Conservation (phyloP, 176 grass and related monocot species). For the Cenchrus americanus region DNA sequence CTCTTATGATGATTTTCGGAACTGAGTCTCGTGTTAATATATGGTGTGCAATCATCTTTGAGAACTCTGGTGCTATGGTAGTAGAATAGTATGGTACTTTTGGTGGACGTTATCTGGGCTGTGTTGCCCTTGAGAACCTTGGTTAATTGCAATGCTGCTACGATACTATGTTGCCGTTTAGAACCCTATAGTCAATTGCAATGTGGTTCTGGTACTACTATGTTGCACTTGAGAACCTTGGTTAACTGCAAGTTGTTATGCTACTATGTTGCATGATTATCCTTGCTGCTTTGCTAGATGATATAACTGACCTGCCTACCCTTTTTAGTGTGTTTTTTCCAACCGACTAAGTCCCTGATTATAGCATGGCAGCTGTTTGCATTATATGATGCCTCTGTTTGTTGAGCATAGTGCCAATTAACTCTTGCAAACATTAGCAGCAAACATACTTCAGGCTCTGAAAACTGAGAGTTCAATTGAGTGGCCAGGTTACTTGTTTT, state of each 20-base stretch:
- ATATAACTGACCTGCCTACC: background rate
- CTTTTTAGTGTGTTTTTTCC: background rate
- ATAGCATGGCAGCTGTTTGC: conserved; percentile 10
- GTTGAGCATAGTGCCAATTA: background rate
- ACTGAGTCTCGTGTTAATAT: background rate
- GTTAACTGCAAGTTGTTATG: too few relatives aligned
- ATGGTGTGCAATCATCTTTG: background rate
- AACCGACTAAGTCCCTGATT: conserved; percentile 2
- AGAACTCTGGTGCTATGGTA: background rate
- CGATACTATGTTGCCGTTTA: background rate
- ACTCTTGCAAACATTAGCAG: conserved; percentile 9
- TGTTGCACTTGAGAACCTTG: too few relatives aligned
- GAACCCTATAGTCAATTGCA: background rate
- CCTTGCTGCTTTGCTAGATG: background rate
- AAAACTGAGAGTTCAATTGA: background rate
- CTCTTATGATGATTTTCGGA: background rate
- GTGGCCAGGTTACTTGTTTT: background rate
- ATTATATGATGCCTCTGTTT: background rate
- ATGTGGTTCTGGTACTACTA: background rate
- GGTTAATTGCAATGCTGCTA: background rate
- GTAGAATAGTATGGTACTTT: background rate
- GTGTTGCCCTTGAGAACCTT: background rate
- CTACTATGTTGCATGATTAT: background rate
- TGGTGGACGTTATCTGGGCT: background rate
- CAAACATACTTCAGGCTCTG: too few relatives aligned